Base-by-base conservation (phyloP, 371 early-diverging fungal genomes). In the Mucor saturninus region DNA sequence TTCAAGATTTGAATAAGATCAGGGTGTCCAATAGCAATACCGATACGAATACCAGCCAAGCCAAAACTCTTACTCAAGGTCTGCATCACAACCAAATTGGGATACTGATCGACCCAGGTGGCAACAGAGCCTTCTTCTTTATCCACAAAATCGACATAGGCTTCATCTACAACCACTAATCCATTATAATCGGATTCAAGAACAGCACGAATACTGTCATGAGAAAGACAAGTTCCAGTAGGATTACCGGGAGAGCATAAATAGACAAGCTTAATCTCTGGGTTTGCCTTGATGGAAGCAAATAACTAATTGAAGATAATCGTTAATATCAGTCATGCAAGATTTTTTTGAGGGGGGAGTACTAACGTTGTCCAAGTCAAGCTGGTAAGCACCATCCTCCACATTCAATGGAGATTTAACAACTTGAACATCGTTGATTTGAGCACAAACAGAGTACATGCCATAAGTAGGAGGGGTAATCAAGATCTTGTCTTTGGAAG, bases 231-330 rank as follows among this genome's bases (percentile, higher is more conserved):
- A 4, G 94, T 92, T 42, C 97, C 98, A 1, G 99, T 99, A 15
- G 99, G 99, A 79, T 99, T 99, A 61, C 99, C 99, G 6, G 99
- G 99, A 21, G 95, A 94, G 78, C 98, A 98, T 62, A 98, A 82
- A 76, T 95, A 95, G 49, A 97, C 76, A 10, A 98, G 62, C 71
- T 97, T 98, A 73, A 97, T 88, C 9, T 84, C 65, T 13, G 91
- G 88, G 61, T 95, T 87, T 45, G 82, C 76, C 21, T 76, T 71
- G 14, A 94, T 56, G 1, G 79, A 77, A 15, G 73, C 76, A 46
- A 89, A 71, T 49, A 94, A 83, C 89, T 92, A 64, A 5, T 21
- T 39, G n/a, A 8, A 8, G 15, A 53, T 32, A 8, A 13, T 52
- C 14, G 30, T 5, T 42, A 40, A 45, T 11, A 45, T 4, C 49